These are phyloP conservation scores for Pancytospora philotis DNA, from an alignment of 371 early-diverging fungal species.

Conservation along the genomic window DNA sequence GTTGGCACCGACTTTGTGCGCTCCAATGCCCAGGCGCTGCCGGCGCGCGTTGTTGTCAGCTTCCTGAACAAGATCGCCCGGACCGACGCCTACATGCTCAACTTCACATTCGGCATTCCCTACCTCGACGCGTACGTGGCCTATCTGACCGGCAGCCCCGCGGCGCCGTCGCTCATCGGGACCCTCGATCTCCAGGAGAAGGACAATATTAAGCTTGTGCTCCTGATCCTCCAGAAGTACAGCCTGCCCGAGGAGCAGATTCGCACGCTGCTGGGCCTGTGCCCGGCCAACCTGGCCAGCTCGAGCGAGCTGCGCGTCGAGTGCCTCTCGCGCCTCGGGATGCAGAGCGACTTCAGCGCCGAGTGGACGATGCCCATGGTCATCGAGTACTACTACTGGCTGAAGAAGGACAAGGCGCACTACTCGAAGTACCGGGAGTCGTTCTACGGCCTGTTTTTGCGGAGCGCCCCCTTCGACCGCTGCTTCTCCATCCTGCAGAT, in stretches of 20 bases:
- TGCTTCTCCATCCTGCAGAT: constrained; percentile 48
- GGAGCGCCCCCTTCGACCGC: constrained; percentile 43
- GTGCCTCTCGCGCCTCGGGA: constrained; percentile 23
- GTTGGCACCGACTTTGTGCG: constrained; percentile 10
- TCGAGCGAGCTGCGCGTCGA: constrained; percentile 33
- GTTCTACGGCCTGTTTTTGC: constrained; percentile 28
- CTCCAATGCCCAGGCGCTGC: constrained; percentile 19
- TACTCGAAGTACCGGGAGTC: constrained; percentile 16
- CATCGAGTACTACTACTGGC: constrained; percentile 38
- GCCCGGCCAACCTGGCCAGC: constrained; percentile 1
- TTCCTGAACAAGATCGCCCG: constrained; percentile 31
- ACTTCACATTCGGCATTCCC: constrained; percentile 12
- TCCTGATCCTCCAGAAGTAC: constrained; percentile 35
- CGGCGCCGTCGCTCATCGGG: constrained; percentile 15
- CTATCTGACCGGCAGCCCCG: constrained; percentile 22
- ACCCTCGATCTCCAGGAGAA: constrained; percentile 48
- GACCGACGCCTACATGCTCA: not conserved
- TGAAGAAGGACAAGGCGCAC: constrained; percentile 17
- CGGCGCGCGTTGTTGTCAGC: constrained; percentile 20
- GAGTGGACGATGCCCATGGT: constrained; percentile 29
- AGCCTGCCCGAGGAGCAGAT: constrained; percentile 1
- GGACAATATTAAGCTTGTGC: constrained; percentile 30
- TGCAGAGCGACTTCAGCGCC: constrained; percentile 17
- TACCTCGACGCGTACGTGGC: constrained; percentile 11
- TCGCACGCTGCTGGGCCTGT: constrained; percentile 5